Evolutionary conservation across 2,329 filamentous ascomycete species (phyloP).

Genomic region (Arthrobotrys entomopaga): DNA sequence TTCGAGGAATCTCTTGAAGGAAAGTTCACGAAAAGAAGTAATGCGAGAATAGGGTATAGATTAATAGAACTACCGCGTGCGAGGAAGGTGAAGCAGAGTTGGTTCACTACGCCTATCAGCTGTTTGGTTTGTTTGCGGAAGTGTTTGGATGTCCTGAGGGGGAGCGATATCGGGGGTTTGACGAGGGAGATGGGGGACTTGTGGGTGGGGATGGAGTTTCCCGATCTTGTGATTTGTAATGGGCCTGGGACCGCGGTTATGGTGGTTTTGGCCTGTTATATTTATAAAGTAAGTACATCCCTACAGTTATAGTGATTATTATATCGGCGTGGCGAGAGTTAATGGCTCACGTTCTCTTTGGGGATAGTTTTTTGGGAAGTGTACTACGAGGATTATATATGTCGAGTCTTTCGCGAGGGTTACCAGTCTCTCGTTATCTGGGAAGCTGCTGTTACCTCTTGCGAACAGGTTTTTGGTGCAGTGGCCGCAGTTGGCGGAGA

Average conservation of each 20-base stretch:
- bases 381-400: constrained; percentile 79
- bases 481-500: constrained; percentile 57
- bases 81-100: constrained; percentile 81
- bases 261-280: constrained; percentile 57
- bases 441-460: constrained; percentile 72
- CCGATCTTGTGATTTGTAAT: constrained; percentile 59
- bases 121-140: constrained; percentile 73
- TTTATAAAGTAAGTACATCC: constrained; percentile 55
- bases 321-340: not conserved
- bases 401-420: constrained; percentile 94
- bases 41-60: constrained; percentile 30
- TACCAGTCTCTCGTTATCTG: constrained; percentile 82
- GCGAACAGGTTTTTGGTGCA: constrained; percentile 59
- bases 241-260: constrained; percentile 59
- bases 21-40: constrained; percentile 42
- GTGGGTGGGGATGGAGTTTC: constrained; percentile 39
- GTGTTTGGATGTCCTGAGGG: constrained; percentile 63
- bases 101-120: constrained; percentile 76
- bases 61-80: constrained; percentile 75
- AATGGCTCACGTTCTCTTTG: not conserved
- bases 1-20: constrained; percentile 68
- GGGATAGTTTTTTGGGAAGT: constrained; percentile 64
- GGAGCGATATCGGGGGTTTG: constrained; percentile 58
- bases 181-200: constrained; percentile 45
- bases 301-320: not conserved